Evolutionary conservation across 805 yeast genomes (phyloP), one percentile per base, ranked within the genome.

Genomic region (Saccharomycopsis sp.): DNA sequence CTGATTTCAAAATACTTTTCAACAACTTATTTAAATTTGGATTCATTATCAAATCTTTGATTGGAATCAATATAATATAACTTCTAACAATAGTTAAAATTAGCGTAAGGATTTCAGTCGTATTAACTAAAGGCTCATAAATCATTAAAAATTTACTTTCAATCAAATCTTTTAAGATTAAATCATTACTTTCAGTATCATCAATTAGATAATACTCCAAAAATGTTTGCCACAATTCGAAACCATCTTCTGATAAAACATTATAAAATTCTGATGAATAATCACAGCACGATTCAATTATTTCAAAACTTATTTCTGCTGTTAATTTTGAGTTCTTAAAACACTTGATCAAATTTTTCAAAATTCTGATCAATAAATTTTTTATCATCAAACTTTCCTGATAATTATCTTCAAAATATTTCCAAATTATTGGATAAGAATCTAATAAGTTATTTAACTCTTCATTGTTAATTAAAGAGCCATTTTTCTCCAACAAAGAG

Each of bases 201-300:
- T 42, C 30, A 4, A 23, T 10, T 1, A 89, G 83, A 39, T 71
- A 70, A 46, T 76, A 75, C 47, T 74, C 82, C 38, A 86, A 55
- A 2, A 82, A 56, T 1, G 79, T 66, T n/a, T 71, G 63, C 95
- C 95, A 86, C 31, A 88, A 63, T 42, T 85, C 94, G 53, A 73
- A 76, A 0, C 94, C 95, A 60, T 88, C 96, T 54, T 88, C 96
- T 15, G 79, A 69, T 8, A 88, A 57, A 39, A 83, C 62, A 2
- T 72, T 61, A 44, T 73, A 70, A 39, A 62, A 65, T 18, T 69
- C 68, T 1, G 86, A 71, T 17, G 64, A 62, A 1, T 77, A 69
- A 48, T 83, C 76, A 51, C 92, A 79, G 35, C 80, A 71, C 5
- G 64, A 59, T 10, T 63, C 60, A 20, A 87, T 66, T 44, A 85